Conservation (phyloP, 108 stramenopile species). For the Nitzschia sp. region DNA sequence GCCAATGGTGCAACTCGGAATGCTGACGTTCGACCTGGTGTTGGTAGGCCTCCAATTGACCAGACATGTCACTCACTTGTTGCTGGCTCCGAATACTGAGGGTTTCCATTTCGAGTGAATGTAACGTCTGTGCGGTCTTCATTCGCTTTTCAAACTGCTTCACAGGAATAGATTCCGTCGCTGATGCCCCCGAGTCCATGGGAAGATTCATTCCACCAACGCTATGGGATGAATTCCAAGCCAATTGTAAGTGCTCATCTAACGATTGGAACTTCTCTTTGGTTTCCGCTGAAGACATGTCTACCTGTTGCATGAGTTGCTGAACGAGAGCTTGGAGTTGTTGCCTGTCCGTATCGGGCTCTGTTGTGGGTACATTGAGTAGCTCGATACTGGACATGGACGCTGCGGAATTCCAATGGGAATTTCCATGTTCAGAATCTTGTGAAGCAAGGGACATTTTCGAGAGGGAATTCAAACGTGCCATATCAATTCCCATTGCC, state of each 20-base stretch:
- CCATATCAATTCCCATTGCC: no score
- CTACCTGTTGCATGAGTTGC: slow-evolving; percentile 7
- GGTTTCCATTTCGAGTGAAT: slow-evolving; percentile 16
- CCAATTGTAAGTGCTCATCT: slow-evolving; percentile 2
- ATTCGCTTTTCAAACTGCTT: slow-evolving; percentile 9
- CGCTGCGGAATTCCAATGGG: no score
- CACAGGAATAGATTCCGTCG: background rate
- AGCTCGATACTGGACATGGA: no score
- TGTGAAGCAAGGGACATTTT: no score
- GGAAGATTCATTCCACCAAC: background rate
- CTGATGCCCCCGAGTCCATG: background rate
- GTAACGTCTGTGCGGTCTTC: slow-evolving; percentile 5
- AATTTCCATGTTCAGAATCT: no score
- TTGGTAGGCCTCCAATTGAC: slow-evolving; percentile 21
- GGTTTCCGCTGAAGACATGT: slow-evolving; percentile 2
- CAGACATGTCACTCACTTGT: slow-evolving; percentile 4
- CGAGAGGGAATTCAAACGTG: no score
- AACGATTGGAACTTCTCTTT: slow-evolving; percentile 5
- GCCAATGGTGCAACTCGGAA: slow-evolving; percentile 9
- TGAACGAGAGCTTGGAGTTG: no score
- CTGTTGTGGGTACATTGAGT: no score
- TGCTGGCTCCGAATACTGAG: slow-evolving; percentile 7
- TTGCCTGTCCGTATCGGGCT: background rate
- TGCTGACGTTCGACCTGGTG: slow-evolving; percentile 20
- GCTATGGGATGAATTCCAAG: background rate